Evolutionary conservation across 345 rosid species (phyloP).

Genomic region (Turnera subulata): DNA sequence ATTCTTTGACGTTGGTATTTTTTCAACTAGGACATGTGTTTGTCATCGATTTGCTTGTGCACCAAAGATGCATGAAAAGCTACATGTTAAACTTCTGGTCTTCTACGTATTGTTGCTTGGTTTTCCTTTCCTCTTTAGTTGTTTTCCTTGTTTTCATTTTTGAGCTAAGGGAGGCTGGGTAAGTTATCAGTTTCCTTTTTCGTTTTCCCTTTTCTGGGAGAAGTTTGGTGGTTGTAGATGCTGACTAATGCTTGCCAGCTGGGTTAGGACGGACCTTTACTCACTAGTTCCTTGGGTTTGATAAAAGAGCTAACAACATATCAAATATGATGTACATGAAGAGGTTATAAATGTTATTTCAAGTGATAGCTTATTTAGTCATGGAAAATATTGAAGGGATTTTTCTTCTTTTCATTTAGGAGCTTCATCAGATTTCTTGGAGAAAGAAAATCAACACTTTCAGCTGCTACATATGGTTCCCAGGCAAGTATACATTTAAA

Average conservation of each 20-base stretch:
- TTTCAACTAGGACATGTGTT: not conserved
- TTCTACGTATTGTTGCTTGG: not conserved
- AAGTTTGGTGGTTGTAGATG: too few species aligned
- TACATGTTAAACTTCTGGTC: not conserved
- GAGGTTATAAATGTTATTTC: not conserved
- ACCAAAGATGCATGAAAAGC: not conserved
- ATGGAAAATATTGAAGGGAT: slow-evolving; percentile 1
- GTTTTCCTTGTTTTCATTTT: not conserved
- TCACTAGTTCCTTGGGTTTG: too few species aligned
- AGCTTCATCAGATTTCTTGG: slow-evolving; percentile 79
- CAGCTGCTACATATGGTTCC: slow-evolving; percentile 72
- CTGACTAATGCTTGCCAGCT: too few species aligned
- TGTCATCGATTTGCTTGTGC: not conserved
- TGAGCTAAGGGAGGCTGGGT: not conserved
- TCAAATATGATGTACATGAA: not conserved
- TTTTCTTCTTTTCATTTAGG: slow-evolving; percentile 37
- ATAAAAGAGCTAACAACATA: not conserved
- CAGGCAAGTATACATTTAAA: slow-evolving; percentile 48
- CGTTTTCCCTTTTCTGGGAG: too few species aligned
- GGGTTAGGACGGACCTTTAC: too few species aligned
- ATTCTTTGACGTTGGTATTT: not conserved
- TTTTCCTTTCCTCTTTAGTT: not conserved
- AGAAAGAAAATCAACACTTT: slow-evolving; percentile 63
- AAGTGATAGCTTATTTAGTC: slow-evolving; percentile 3
- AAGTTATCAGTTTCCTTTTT: too few species aligned